phyloP scores from a whole-genome alignment of 1,284 basidiomycete species.

The Flammula alnicola region DNA sequence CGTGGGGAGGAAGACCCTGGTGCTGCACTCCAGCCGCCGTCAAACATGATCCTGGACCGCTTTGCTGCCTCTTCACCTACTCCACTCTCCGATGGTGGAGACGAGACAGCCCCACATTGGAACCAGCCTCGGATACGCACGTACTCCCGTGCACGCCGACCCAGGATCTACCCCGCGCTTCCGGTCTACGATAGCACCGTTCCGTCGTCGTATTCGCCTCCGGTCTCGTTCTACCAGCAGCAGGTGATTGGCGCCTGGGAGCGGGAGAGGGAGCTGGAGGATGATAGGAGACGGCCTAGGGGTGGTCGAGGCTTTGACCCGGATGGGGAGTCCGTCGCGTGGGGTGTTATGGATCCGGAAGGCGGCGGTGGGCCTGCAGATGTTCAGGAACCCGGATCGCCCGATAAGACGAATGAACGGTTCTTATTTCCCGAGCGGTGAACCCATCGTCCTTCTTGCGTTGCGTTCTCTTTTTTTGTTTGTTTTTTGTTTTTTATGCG shows the following conservation, averaged over 20 bases:
- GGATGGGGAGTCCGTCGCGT: conserved; percentile 17
- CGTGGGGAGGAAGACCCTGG: conserved; percentile 1
- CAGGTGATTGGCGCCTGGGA: conserved; percentile 27
- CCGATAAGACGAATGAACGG: conserved; percentile 16
- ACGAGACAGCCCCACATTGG: conserved; percentile 3
- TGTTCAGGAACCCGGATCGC: conserved; percentile 11
- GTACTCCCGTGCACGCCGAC: conserved; percentile 5
- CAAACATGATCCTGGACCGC: conserved; percentile 32
- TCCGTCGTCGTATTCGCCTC: conserved; percentile 12
- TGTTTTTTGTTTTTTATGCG: not conserved
- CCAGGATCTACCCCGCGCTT: conserved; percentile 5
- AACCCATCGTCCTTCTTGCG: not conserved
- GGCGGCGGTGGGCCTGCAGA: conserved; percentile 1
- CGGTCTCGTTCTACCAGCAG: conserved; percentile 25
- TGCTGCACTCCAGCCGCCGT: not conserved
- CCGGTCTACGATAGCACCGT: conserved; percentile 2
- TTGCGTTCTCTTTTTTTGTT: not conserved
- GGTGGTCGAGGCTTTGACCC: conserved; percentile 15
- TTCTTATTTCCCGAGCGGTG: conserved; percentile 18
- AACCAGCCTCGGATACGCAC: not conserved
- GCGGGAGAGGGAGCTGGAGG: conserved; percentile 16
- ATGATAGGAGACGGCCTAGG: conserved; percentile 7
- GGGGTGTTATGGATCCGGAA: conserved; percentile 18
- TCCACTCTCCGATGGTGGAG: conserved; percentile 33
- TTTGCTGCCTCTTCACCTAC: conserved; percentile 36